A percentile compares a stretch with the other conserved stretches of the same genome.
These are phyloP conservation scores for Talaromyces funiculosus DNA, from an alignment of 2,329 filamentous ascomycete genomes.

Conservation along the genomic window DNA sequence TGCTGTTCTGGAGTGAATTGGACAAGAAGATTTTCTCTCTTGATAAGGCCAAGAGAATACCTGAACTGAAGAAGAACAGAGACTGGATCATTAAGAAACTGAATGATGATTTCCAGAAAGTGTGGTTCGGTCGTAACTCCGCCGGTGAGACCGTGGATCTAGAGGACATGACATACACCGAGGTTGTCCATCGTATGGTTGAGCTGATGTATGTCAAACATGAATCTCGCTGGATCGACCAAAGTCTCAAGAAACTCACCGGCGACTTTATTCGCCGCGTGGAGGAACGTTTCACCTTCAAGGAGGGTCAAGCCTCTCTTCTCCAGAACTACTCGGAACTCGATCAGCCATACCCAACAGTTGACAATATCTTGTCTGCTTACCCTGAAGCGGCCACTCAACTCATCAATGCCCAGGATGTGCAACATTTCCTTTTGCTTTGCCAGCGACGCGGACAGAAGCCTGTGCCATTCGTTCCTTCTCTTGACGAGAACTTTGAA, in stretches of 20 bases:
- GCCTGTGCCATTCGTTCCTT: slow-evolving; percentile 90
- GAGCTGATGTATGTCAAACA: slow-evolving; percentile 89
- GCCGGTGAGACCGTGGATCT: slow-evolving; percentile 75
- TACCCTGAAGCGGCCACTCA: slow-evolving; percentile 86
- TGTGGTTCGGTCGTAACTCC: slow-evolving; percentile 88
- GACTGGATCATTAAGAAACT: slow-evolving; percentile 92
- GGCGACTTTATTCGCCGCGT: slow-evolving; percentile 95
- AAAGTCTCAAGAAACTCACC: slow-evolving; percentile 72
- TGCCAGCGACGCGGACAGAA: slow-evolving; percentile 92
- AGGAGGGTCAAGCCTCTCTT: slow-evolving; percentile 65
- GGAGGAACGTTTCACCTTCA: slow-evolving; percentile 88
- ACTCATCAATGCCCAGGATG: slow-evolving; percentile 96
- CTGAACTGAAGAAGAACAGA: slow-evolving; percentile 80
- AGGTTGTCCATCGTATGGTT: slow-evolving; percentile 80
- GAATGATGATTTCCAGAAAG: slow-evolving; percentile 94
- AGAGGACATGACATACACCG: slow-evolving; percentile 92
- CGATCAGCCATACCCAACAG: slow-evolving; percentile 68
- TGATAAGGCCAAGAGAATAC: slow-evolving; percentile 87
- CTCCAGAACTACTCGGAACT: slow-evolving; percentile 89
- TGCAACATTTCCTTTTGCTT: slow-evolving; percentile 90
- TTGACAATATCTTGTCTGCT: slow-evolving; percentile 71
- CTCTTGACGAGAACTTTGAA: slow-evolving; percentile 95
- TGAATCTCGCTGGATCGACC: slow-evolving; percentile 85
- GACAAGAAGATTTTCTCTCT: slow-evolving; percentile 96
- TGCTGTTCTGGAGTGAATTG: slow-evolving; percentile 97